Evolutionary conservation across 1,284 basidiomycete species (phyloP), one percentile per base, ranked within the genome.

Genomic region (Malassezia restricta): DNA sequence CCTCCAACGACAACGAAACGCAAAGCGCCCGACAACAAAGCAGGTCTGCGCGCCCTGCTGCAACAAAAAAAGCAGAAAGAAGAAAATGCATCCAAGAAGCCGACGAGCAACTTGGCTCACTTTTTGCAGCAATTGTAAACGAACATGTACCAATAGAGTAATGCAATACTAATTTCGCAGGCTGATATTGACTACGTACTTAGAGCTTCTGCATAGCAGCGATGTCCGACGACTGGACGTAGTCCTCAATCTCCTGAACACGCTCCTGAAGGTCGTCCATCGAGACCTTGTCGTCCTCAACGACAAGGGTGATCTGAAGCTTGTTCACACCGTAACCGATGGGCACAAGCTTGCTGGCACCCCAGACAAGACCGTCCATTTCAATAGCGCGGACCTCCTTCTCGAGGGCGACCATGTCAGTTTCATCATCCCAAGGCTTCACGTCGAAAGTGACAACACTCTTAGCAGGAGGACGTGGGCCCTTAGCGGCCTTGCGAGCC

Each of bases 401-500:
- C 77, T 98, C 92, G 64, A 98, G 80, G 51, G 78, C 84, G 48
- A 74, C 80, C 88, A 99, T 90, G 78, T 96, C 87, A 56, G 92
- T 99, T 79, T 95, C 90, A 75, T 96, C 91, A 75, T 98, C 92
- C 92, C 91, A 73, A 43, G 91, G 92, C 78, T 96, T 98, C 62
- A 98, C 89, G 65, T 96, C 90, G 68, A 96, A 78, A 49, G 94
- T 98, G 49, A 92, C 88, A 58, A 92, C 81, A 62, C 88, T 92
- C 87, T 89, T 73, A 49, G 71, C 53, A 39, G 52, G 71, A 45
- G 77, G 74, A 65, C 76, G 77, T 66, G 77, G 76, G 62, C 84
- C 82, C 79, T 96, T 96, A 73, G 78, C 80, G 29, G 88, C 88
- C 79, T 95, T 96, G 81, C 88, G 91, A 51, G 79, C 84, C 66